These are phyloP conservation scores for Lipomyces sp. DNA, from an alignment of 805 yeast genomes.

Conservation along the genomic window DNA sequence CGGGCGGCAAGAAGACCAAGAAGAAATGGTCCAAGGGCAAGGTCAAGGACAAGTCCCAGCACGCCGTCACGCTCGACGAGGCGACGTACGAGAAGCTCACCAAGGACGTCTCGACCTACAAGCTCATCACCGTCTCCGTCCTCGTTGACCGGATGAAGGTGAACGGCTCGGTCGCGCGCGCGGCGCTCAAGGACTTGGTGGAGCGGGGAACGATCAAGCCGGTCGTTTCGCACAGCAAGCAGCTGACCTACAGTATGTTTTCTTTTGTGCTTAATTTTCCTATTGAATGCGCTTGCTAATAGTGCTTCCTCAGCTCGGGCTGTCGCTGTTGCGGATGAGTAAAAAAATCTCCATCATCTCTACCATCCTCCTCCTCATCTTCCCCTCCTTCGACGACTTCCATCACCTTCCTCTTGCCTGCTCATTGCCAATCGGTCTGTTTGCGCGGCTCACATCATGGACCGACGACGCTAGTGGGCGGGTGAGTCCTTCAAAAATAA, in stretches of 20 bases:
- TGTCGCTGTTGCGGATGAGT: slow-evolving; percentile 58
- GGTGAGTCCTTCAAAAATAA: too few relatives aligned
- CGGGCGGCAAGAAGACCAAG: slow-evolving; percentile 47
- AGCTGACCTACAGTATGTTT: slow-evolving; percentile 78
- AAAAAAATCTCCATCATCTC: too few relatives aligned
- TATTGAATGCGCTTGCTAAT: slow-evolving; percentile 36
- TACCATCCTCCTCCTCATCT: too few relatives aligned
- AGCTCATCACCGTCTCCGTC: slow-evolving; percentile 95
- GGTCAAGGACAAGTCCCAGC: slow-evolving; percentile 99
- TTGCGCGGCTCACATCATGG: too few relatives aligned
- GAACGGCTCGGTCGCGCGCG: slow-evolving; percentile 98
- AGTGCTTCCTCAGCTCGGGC: slow-evolving; percentile 25
- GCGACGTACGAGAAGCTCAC: slow-evolving; percentile 98
- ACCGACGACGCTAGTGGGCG: too few relatives aligned
- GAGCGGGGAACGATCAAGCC: slow-evolving; percentile 92
- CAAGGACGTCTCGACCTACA: slow-evolving; percentile 99
- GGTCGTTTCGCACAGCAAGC: slow-evolving; percentile 92
- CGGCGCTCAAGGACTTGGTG: slow-evolving; percentile 94
- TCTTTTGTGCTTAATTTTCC: not conserved
- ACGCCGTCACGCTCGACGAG: slow-evolving; percentile 95
- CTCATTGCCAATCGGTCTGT: too few relatives aligned
- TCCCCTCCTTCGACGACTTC: too few relatives aligned
- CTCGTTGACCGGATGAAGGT: slow-evolving; percentile 98
- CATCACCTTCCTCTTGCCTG: too few relatives aligned
- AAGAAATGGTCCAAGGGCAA: slow-evolving; percentile 99